Conservation (phyloP, 805 yeast genomes). For the Osmozyma mogii region DNA sequence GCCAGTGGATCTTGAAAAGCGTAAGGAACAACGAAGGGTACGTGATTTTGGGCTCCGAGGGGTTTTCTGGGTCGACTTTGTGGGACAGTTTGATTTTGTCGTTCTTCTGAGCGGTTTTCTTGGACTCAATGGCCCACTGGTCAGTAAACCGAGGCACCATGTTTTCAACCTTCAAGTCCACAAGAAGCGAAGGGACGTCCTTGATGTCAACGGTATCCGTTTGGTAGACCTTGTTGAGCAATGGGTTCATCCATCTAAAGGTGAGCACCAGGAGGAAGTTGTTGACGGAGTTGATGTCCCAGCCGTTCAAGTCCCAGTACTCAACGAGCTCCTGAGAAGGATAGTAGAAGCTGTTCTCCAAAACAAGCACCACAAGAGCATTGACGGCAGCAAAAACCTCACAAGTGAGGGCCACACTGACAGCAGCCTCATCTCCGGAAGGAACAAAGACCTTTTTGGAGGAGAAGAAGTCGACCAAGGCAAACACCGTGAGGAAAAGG, state of each 20-base stretch:
- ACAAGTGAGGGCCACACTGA: slow-evolving; percentile 8
- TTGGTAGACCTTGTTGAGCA: slow-evolving; percentile 16
- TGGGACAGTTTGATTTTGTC: slow-evolving; percentile 3
- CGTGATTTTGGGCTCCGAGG: slow-evolving; percentile 9
- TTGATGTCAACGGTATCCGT: slow-evolving; percentile 14
- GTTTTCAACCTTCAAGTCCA: slow-evolving; percentile 9
- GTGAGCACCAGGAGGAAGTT: slow-evolving; percentile 17
- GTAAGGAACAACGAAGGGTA: slow-evolving; percentile 17
- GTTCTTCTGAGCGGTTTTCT: slow-evolving; percentile 8
- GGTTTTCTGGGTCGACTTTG: no score
- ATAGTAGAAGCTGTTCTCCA: slow-evolving; percentile 14
- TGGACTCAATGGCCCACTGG: slow-evolving; percentile 12
- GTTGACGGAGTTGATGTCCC: slow-evolving; percentile 20
- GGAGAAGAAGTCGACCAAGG: slow-evolving; percentile 16
- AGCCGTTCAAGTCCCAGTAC: slow-evolving; percentile 17
- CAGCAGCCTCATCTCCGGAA: slow-evolving; percentile 3
- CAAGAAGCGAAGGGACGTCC: slow-evolving; percentile 7
- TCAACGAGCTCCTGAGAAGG: slow-evolving; percentile 16
- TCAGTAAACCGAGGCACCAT: slow-evolving; percentile 11
- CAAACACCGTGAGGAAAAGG: slow-evolving; percentile 6
- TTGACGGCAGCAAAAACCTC: slow-evolving; percentile 10
- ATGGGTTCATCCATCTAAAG: slow-evolving; percentile 22
- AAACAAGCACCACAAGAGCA: slow-evolving; percentile 8
- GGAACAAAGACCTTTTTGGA: slow-evolving; percentile 11
- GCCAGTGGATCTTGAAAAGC: slow-evolving; percentile 9